phyloP scores from a whole-genome alignment of 345 rosid species.

The Brassica rapa region DNA sequence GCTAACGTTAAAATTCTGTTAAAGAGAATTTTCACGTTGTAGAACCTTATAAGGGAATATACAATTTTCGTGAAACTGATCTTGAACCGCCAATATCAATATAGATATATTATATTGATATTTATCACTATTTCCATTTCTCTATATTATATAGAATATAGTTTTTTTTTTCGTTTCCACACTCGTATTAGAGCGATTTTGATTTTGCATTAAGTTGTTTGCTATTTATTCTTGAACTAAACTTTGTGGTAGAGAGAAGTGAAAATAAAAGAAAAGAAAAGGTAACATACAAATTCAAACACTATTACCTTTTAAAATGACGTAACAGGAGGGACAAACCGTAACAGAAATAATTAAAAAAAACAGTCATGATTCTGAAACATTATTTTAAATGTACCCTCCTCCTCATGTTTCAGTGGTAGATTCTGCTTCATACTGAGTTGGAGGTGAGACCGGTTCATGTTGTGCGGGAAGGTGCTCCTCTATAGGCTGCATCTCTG shows the following conservation, averaged over 20 bases:
- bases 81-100: too few relatives aligned
- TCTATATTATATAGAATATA: too few relatives aligned
- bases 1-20: too few relatives aligned
- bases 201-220: not conserved
- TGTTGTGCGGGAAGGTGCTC: constrained; percentile 10
- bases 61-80: too few relatives aligned
- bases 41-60: too few relatives aligned
- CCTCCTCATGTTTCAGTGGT: constrained; percentile 35
- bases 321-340: constrained; percentile 5
- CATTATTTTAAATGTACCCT: constrained; percentile 17
- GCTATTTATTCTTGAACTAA: not conserved
- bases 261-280: not conserved
- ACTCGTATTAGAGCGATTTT: too few relatives aligned
- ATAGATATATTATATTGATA: too few relatives aligned
- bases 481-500: constrained; percentile 43
- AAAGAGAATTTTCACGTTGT: too few relatives aligned
- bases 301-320: not conserved
- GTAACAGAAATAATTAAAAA: not conserved
- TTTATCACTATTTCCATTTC: too few relatives aligned
- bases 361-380: constrained; percentile 4
- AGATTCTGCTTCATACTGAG: constrained; percentile 7
- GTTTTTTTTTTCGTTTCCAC: too few relatives aligned
- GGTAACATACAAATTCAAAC: not conserved
- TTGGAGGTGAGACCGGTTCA: not conserved
- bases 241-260: not conserved